Evolutionary conservation across 73 alveolate species (phyloP).

Genomic region (Uronychia binucleata): DNA sequence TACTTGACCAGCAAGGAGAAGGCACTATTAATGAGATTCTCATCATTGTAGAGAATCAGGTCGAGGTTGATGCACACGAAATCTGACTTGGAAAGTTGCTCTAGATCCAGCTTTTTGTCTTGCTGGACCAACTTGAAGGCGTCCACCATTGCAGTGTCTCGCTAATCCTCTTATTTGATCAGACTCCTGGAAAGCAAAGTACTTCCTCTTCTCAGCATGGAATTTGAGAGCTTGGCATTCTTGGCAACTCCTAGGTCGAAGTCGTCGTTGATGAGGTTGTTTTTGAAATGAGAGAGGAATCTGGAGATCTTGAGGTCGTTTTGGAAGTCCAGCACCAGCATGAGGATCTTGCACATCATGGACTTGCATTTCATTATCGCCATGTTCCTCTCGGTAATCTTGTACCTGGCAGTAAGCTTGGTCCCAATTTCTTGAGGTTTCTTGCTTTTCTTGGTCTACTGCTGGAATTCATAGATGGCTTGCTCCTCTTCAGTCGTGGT

Average conservation of each 20-base stretch:
- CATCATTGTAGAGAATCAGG: slow-evolving; percentile 20
- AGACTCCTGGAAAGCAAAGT: too few relatives aligned
- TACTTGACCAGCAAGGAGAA: slow-evolving; percentile 7
- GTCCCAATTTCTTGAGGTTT: background rate
- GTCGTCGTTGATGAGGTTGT: too few relatives aligned
- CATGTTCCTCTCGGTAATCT: background rate
- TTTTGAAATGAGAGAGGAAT: slow-evolving; percentile 27
- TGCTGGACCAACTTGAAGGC: background rate
- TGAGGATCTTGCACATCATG: slow-evolving; percentile 32
- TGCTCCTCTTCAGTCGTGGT: background rate
- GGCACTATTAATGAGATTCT: background rate
- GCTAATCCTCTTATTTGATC: too few relatives aligned
- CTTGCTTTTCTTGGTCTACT: slow-evolving; percentile 6
- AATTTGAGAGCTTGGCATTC: too few relatives aligned
- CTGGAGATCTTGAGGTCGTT: slow-evolving; percentile 19
- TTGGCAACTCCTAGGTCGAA: too few relatives aligned
- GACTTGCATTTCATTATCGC: slow-evolving; percentile 20
- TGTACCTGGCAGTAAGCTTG: slow-evolving; percentile 17
- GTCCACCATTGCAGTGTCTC: background rate
- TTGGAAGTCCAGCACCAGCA: slow-evolving; percentile 23
- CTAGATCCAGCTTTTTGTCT: slow-evolving; percentile 19
- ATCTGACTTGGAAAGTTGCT: slow-evolving; percentile 17
- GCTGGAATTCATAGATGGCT: background rate
- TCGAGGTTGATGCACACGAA: slow-evolving; percentile 30
- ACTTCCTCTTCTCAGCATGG: too few relatives aligned